Percentiles rank a stretch among this genome's conserved stretches.
These are phyloP conservation scores for Solanum pennellii DNA, from an alignment of 257 asterid species.

Conservation along the genomic window DNA sequence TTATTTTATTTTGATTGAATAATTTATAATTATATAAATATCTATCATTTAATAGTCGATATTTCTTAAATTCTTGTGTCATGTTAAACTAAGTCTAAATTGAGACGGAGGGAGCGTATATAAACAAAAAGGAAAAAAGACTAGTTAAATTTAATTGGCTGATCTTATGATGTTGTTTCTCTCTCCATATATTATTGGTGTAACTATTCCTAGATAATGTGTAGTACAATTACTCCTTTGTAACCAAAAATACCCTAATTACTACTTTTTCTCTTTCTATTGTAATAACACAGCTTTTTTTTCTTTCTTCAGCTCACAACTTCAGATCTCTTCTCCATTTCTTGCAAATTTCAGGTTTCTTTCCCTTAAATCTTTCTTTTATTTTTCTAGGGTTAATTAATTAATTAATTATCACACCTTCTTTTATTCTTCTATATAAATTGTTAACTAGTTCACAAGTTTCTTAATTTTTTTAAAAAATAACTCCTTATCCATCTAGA, in stretches of 20 bases:
- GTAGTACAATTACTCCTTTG: not conserved
- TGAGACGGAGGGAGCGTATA: accelerated
- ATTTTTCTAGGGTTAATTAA: not conserved
- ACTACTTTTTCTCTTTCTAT: not conserved
- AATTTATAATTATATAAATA: too few relatives aligned
- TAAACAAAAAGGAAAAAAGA: not conserved
- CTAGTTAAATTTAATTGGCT: not conserved
- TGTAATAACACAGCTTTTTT: not conserved
- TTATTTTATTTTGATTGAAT: too few relatives aligned
- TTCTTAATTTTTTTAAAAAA: not conserved
- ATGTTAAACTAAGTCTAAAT: too few relatives aligned
- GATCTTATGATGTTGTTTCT: not conserved
- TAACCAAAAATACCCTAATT: not conserved
- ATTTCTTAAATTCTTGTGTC: too few relatives aligned
- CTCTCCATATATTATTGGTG: not conserved
- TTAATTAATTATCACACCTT: not conserved
- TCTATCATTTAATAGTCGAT: too few relatives aligned
- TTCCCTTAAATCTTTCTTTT: not conserved
- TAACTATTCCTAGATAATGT: not conserved
- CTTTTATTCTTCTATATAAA: not conserved
- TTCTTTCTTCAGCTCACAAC: not conserved
- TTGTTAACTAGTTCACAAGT: not conserved
- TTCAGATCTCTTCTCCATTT: constrained; percentile 2
- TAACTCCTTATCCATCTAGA: not conserved
- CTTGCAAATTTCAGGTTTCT: not conserved